Evolutionary conservation across 306 rosid species (phyloP).

Genomic region (Ceratonia siliqua): DNA sequence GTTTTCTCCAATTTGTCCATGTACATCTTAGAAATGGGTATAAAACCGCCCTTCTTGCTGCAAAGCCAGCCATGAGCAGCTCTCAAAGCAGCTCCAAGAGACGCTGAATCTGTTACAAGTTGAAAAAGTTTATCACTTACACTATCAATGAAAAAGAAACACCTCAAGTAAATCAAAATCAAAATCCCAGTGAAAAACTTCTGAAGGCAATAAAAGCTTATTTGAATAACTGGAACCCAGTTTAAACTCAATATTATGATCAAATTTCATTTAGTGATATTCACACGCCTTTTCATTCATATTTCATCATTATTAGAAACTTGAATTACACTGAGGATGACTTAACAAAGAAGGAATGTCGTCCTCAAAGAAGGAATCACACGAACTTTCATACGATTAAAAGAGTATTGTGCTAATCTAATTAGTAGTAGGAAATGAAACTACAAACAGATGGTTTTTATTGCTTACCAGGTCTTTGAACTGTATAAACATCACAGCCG

Average conservation of each 20-base stretch:
- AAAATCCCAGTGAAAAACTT: background rate
- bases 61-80: conserved; percentile 98
- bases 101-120: conserved; percentile 79
- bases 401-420: background rate
- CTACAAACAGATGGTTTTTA: background rate
- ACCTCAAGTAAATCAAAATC: background rate
- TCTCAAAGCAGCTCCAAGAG: conserved; percentile 94
- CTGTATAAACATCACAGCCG: conserved; percentile 91
- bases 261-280: background rate
- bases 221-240: background rate
- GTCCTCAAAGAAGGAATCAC: too few species aligned
- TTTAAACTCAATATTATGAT: background rate
- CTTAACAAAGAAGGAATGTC: too few species aligned
- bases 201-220: background rate
- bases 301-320: background rate
- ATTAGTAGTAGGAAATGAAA: background rate
- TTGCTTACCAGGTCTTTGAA: conserved; percentile 81
- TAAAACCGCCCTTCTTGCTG: conserved; percentile 59
- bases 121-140: conserved; percentile 11
- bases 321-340: too few species aligned
- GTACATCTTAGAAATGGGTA: conserved; percentile 70
- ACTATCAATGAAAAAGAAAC: conserved; percentile 1
- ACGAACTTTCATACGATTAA: background rate
- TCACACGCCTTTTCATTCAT: background rate
- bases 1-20: conserved; percentile 65